Conservation (phyloP, 768 basidiomycete genomes). For the Lentinula lateritia region DNA sequence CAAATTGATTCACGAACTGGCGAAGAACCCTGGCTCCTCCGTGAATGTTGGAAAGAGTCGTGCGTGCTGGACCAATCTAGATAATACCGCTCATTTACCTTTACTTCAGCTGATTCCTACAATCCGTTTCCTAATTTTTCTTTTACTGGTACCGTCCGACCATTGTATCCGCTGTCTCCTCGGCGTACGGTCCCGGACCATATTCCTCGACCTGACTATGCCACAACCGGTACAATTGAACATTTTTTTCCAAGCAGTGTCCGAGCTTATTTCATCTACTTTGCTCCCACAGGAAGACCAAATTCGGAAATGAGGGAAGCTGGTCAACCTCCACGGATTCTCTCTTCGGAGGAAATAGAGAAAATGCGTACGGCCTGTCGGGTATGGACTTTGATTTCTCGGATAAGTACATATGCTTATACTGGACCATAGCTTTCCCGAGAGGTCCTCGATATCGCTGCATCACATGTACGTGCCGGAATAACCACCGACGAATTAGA, state of each 20-base stretch:
- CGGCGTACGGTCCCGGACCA: slow-evolving; percentile 74
- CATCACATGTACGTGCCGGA: slow-evolving; percentile 81
- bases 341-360: slow-evolving; percentile 72
- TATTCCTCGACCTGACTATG: slow-evolving; percentile 88
- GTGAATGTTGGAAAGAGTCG: slow-evolving; percentile 3
- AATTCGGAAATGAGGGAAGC: slow-evolving; percentile 49
- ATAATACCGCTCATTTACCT: not conserved
- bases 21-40: slow-evolving; percentile 18
- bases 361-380: slow-evolving; percentile 85
- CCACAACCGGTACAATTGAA: slow-evolving; percentile 52
- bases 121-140: slow-evolving; percentile 73
- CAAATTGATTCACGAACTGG: slow-evolving; percentile 70
- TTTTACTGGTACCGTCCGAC: slow-evolving; percentile 79
- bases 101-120: slow-evolving; percentile 58
- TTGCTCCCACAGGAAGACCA: slow-evolving; percentile 44
- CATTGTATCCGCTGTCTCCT: slow-evolving; percentile 83
- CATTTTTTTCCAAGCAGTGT: slow-evolving; percentile 18
- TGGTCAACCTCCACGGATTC: slow-evolving; percentile 60
- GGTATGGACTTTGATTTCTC: slow-evolving; percentile 42
- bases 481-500: slow-evolving; percentile 96
- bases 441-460: slow-evolving; percentile 91
- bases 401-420: not conserved
- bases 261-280: slow-evolving; percentile 13
- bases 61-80: not conserved
- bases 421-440: slow-evolving; percentile 58